Percentiles rank a stretch among this genome's conserved stretches.
Evolutionary conservation across 129 eudicot genomes (phyloP).

Genomic region (Rutidosis leptorrhynchoides): DNA sequence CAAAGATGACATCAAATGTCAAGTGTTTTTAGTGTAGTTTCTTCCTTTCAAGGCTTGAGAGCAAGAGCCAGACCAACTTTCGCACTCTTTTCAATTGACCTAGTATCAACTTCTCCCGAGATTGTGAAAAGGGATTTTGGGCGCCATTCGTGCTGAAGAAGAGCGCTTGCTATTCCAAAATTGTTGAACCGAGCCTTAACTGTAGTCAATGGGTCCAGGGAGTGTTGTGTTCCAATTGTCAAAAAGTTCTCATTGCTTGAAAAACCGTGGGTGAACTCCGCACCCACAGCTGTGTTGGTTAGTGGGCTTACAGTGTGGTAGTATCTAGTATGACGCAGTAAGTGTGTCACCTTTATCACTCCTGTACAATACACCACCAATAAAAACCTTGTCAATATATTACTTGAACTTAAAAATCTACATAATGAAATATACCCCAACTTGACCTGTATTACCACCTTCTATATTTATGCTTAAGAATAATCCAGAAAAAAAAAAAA

Average conservation of each 20-base stretch:
- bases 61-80: constrained; percentile 78
- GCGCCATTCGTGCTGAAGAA: constrained; percentile 78
- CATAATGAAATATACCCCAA: no score
- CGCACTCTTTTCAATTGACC: constrained; percentile 80
- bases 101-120: constrained; percentile 88
- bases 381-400: neutral
- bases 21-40: no score
- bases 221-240: constrained; percentile 61
- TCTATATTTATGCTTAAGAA: neutral
- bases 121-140: constrained; percentile 72
- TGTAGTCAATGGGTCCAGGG: constrained; percentile 53
- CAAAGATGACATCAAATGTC: neutral
- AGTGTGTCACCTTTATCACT: constrained; percentile 62
- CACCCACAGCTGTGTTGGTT: constrained; percentile 68
- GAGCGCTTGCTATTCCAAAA: constrained; percentile 65
- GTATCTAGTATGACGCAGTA: constrained; percentile 65
- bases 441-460: neutral
- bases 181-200: constrained; percentile 69
- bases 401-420: no score
- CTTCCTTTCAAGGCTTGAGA: constrained; percentile 58
- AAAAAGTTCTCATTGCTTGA: constrained; percentile 72
- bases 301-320: constrained; percentile 69
- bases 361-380: constrained; percentile 38
- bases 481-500: neutral
- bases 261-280: constrained; percentile 71